These are phyloP conservation scores for Berberis thunbergii DNA, from an alignment of 164 flowering plant species.

Conservation along the genomic window DNA sequence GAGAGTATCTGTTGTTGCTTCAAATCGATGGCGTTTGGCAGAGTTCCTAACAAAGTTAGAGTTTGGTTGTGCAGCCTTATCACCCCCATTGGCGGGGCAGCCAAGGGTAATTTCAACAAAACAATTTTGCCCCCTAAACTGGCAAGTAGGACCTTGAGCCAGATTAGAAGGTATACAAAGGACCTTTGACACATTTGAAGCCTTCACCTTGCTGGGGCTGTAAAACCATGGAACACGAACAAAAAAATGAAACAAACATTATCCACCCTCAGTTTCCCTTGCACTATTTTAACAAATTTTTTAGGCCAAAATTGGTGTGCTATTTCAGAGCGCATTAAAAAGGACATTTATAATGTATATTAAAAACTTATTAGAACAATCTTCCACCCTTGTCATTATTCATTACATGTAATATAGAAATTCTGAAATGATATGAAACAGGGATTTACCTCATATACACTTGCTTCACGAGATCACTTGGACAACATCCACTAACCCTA, in stretches of 20 bases:
- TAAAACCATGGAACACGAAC: conserved; percentile 6
- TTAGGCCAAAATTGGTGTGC: not conserved
- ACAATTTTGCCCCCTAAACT: conserved; percentile 62
- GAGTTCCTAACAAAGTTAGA: conserved; percentile 22
- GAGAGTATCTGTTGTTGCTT: conserved; percentile 23
- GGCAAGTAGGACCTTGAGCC: conserved; percentile 52
- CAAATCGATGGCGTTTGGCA: conserved; percentile 29
- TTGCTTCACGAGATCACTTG: conserved; percentile 90
- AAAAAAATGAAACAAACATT: conserved; percentile 1
- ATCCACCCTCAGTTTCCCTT: not conserved
- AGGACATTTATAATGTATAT: no score
- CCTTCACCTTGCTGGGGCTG: conserved; percentile 54
- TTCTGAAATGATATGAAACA: not conserved
- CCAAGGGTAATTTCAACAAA: conserved; percentile 84
- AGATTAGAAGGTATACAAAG: conserved; percentile 47
- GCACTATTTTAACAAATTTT: not conserved
- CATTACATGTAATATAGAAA: no score
- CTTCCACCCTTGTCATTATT: no score
- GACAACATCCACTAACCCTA: conserved; percentile 74
- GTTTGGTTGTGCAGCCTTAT: conserved; percentile 20
- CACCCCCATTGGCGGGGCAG: conserved; percentile 26
- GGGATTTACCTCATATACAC: conserved; percentile 51
- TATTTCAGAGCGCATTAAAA: no score
- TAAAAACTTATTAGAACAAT: no score
- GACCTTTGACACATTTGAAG: conserved; percentile 36